Evolutionary conservation across 2,329 filamentous ascomycete species (phyloP).

Genomic region (Cladosporium oxysporum): DNA sequence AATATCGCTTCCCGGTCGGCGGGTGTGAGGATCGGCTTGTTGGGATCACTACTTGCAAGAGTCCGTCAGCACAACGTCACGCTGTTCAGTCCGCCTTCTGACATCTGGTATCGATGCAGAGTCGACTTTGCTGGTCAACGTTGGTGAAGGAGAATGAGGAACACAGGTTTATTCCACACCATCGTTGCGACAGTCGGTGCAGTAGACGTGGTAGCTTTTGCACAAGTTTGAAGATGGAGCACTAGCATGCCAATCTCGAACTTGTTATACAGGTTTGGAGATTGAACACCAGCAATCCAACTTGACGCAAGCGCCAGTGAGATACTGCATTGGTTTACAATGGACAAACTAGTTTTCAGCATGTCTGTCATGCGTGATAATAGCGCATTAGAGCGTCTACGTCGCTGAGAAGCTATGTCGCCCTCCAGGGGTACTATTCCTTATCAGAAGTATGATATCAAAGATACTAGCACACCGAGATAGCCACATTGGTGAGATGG

Average conservation of each 20-base stretch:
- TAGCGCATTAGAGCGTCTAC: too few relatives aligned
- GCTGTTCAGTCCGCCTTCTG: not conserved
- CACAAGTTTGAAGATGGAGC: not conserved
- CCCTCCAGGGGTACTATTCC: too few relatives aligned
- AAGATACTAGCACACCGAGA: too few relatives aligned
- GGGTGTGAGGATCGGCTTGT: not conserved
- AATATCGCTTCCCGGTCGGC: not conserved
- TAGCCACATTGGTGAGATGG: too few relatives aligned
- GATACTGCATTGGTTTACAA: too few relatives aligned
- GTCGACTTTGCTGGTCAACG: not conserved
- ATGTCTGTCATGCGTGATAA: too few relatives aligned
- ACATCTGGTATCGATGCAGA: not conserved
- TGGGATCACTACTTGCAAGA: not conserved
- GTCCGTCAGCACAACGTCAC: not conserved
- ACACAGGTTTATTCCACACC: not conserved
- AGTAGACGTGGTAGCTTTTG: not conserved
- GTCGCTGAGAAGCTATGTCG: too few relatives aligned
- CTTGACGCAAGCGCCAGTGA: not conserved
- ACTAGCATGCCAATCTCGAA: not conserved
- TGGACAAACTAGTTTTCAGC: too few relatives aligned
- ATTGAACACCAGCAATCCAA: not conserved
- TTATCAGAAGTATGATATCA: too few relatives aligned
- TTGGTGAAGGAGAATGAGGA: not conserved
- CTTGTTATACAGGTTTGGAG: not conserved
- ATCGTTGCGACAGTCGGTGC: not conserved